phyloP scores from a whole-genome alignment of 2,329 filamentous ascomycete species.

The Acephala macrosclerotiorum region DNA sequence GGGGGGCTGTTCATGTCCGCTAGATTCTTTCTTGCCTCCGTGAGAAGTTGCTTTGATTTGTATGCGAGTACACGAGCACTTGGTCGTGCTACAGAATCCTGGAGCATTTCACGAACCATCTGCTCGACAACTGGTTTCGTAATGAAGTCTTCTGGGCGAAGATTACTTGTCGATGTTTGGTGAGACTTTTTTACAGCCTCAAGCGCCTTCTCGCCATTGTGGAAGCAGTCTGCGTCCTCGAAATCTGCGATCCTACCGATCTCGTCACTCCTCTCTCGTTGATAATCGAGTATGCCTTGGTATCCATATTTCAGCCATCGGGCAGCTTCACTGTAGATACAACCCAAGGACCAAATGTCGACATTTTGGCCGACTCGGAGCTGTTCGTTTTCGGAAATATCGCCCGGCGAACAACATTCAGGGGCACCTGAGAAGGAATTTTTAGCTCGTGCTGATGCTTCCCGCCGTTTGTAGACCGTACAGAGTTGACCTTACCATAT shows the following conservation, averaged over 20 bases:
- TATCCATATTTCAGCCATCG: constrained; percentile 39
- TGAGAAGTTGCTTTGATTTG: constrained; percentile 15
- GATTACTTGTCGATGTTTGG: constrained; percentile 14
- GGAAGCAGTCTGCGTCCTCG: constrained; percentile 40
- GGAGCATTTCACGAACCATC: constrained; percentile 28
- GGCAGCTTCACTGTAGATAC: constrained; percentile 44
- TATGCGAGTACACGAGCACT: constrained; percentile 9
- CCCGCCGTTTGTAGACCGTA: not conserved
- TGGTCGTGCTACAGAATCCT: constrained; percentile 15
- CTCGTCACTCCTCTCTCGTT: constrained; percentile 29
- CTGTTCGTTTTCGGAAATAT: constrained; percentile 8
- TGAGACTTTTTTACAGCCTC: constrained; percentile 38
- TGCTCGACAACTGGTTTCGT: constrained; percentile 21
- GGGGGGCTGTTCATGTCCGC: not conserved
- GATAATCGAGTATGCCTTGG: constrained; percentile 38
- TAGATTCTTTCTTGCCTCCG: constrained; percentile 11
- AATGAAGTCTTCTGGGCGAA: constrained; percentile 26
- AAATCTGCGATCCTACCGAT: constrained; percentile 21
- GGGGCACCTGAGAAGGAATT: constrained; percentile 41
- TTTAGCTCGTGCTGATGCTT: constrained; percentile 15
- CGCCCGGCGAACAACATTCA: constrained; percentile 37
- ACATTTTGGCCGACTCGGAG: constrained; percentile 21
- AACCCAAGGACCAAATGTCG: constrained; percentile 47
- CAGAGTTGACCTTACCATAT: constrained; percentile 29
- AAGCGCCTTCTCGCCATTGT: constrained; percentile 41